A percentile compares a stretch with the other conserved stretches of the same genome.
Conservation (phyloP, 2,329 filamentous ascomycete species). For the Dothistroma septosporum region DNA sequence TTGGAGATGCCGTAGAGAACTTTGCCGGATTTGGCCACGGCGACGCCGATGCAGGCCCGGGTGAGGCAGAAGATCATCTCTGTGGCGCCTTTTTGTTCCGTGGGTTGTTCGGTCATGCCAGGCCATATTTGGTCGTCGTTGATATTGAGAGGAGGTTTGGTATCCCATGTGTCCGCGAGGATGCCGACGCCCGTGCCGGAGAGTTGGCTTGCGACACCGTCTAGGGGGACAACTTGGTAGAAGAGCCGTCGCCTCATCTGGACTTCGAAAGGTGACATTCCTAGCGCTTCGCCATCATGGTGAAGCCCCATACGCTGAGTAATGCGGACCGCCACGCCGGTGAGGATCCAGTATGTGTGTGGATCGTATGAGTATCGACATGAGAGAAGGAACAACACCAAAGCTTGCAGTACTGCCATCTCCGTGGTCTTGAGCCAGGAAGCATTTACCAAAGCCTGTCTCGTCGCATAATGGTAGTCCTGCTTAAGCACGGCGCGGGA, state of each 20-base stretch:
- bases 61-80: slow-evolving; percentile 48
- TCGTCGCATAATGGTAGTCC: slow-evolving; percentile 43
- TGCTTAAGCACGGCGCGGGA: slow-evolving; percentile 34
- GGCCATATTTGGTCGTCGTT: slow-evolving; percentile 31
- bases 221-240: slow-evolving; percentile 57
- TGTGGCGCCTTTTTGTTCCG: slow-evolving; percentile 48
- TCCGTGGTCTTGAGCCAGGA: slow-evolving; percentile 65
- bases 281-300: slow-evolving; percentile 50
- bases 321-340: slow-evolving; percentile 56
- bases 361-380: slow-evolving; percentile 40
- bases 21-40: slow-evolving; percentile 25
- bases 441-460: slow-evolving; percentile 62
- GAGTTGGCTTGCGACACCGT: slow-evolving; percentile 33
- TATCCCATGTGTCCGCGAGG: slow-evolving; percentile 22
- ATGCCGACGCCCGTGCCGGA: slow-evolving; percentile 21
- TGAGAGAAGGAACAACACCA: slow-evolving; percentile 55
- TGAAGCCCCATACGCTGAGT: slow-evolving; percentile 58
- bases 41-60: slow-evolving; percentile 35
- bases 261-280: slow-evolving; percentile 51
- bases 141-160: slow-evolving; percentile 28
- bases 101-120: slow-evolving; percentile 46
- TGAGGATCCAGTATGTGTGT: slow-evolving; percentile 59
- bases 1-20: not conserved
- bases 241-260: slow-evolving; percentile 59
- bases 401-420: slow-evolving; percentile 61